Evolutionary conservation across 2,329 filamentous ascomycete genomes (phyloP).

Genomic region (Penicillium sp.): DNA sequence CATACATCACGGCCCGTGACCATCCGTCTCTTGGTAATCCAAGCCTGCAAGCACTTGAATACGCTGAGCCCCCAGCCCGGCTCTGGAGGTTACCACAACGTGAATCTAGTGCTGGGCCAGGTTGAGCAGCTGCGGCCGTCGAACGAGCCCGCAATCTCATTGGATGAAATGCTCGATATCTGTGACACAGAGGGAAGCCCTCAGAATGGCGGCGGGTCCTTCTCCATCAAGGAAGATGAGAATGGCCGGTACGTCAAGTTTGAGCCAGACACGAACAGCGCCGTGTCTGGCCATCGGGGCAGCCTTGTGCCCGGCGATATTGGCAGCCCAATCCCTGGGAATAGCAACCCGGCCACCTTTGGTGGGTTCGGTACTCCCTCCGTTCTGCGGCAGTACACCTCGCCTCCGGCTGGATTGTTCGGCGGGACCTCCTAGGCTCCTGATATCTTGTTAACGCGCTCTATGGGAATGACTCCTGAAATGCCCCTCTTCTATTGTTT

Average conservation of each 20-base stretch:
- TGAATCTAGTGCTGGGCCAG: constrained; percentile 61
- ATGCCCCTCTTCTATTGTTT: constrained; percentile 15
- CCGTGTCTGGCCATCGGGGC: constrained; percentile 42
- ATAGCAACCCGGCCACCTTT: constrained; percentile 41
- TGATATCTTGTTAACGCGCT: constrained; percentile 5
- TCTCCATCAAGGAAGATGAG: constrained; percentile 63
- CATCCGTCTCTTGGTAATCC: constrained; percentile 71
- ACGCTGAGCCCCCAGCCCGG: constrained; percentile 42
- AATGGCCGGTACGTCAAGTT: constrained; percentile 46
- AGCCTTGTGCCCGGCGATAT: constrained; percentile 63
- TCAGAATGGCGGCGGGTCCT: constrained; percentile 86
- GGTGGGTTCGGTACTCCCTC: constrained; percentile 37
- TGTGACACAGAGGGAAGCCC: constrained; percentile 87
- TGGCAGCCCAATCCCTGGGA: constrained; percentile 60
- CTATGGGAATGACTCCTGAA: constrained; percentile 16
- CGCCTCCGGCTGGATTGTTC: constrained; percentile 39
- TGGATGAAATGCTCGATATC: constrained; percentile 72
- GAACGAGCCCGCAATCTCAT: constrained; percentile 56
- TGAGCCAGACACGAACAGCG: constrained; percentile 53
- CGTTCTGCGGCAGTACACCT: constrained; percentile 38
- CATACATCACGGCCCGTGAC: constrained; percentile 64
- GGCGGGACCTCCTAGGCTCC: constrained; percentile 21
- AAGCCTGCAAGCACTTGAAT: constrained; percentile 68
- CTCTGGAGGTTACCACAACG: constrained; percentile 66
- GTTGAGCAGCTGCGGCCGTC: constrained; percentile 63